phyloP scores from a whole-genome alignment of 2,329 filamentous ascomycete genomes.

The Fusarium secorum region DNA sequence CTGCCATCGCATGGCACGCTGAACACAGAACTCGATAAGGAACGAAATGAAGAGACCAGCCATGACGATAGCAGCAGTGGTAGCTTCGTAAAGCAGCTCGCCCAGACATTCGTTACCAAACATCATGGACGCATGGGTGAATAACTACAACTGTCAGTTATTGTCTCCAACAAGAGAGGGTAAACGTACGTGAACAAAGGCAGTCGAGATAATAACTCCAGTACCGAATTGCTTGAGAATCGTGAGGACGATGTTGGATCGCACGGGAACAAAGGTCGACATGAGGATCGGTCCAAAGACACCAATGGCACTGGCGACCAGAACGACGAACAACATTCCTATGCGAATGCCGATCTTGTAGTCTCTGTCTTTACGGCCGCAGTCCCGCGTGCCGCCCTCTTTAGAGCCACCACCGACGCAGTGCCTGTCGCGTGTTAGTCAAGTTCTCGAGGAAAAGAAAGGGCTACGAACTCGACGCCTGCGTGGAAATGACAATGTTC shows the following conservation, averaged over 20 bases:
- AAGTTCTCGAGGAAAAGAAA: too few relatives aligned
- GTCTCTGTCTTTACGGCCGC: slow-evolving; percentile 56
- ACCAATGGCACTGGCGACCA: slow-evolving; percentile 71
- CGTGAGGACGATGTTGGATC: slow-evolving; percentile 60
- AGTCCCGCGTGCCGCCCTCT: slow-evolving; percentile 49
- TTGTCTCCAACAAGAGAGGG: fast-evolving
- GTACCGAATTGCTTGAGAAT: slow-evolving; percentile 78
- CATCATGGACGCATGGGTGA: slow-evolving; percentile 76
- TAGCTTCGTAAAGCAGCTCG: slow-evolving; percentile 70
- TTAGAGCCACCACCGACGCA: slow-evolving; percentile 56
- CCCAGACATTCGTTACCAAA: slow-evolving; percentile 75
- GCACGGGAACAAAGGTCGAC: slow-evolving; percentile 61
- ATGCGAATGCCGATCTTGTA: slow-evolving; percentile 75
- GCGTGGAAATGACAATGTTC: slow-evolving; percentile 76
- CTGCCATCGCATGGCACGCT: slow-evolving; percentile 59
- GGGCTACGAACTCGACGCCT: slow-evolving; percentile 69
- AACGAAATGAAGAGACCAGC: slow-evolving; percentile 78
- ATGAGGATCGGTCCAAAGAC: slow-evolving; percentile 75
- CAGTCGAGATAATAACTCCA: slow-evolving; percentile 75
- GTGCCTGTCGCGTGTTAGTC: slow-evolving; percentile 52
- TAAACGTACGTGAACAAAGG: slow-evolving; percentile 68
- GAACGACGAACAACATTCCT: slow-evolving; percentile 76
- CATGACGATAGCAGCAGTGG: slow-evolving; percentile 75
- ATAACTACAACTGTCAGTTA: slow-evolving; percentile 58
- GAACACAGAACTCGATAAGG: slow-evolving; percentile 71